These are phyloP conservation scores for Pseudodiploospora longispora DNA, from an alignment of 2,329 filamentous ascomycete species.

Conservation along the genomic window DNA sequence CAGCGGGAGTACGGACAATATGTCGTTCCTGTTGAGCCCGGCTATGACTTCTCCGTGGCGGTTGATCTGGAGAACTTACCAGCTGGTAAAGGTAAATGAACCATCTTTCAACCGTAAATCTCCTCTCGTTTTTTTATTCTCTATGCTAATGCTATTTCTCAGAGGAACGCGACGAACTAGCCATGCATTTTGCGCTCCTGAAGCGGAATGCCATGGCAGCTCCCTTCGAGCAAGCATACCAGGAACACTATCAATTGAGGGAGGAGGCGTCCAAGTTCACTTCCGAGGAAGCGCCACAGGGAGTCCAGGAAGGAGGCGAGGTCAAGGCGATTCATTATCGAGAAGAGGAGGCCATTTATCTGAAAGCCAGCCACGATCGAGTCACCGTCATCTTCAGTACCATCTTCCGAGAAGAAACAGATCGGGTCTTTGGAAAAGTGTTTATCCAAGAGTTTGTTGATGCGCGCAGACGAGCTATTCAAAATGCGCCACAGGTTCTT, in stretches of 20 bases:
- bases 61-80: slow-evolving; percentile 86
- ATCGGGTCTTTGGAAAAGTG: slow-evolving; percentile 94
- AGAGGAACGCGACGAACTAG: slow-evolving; percentile 81
- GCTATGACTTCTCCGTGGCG: slow-evolving; percentile 92
- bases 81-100: slow-evolving; percentile 56
- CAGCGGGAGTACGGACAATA: slow-evolving; percentile 91
- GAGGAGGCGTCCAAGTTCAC: slow-evolving; percentile 90
- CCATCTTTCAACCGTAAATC: neutral
- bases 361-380: slow-evolving; percentile 94
- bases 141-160: slow-evolving; percentile 8
- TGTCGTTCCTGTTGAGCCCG: slow-evolving; percentile 77
- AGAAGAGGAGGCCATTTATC: slow-evolving; percentile 97
- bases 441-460: slow-evolving; percentile 99
- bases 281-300: slow-evolving; percentile 87
- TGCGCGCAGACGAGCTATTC: slow-evolving; percentile 85
- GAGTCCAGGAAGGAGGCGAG: slow-evolving; percentile 78
- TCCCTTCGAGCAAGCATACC: slow-evolving; percentile 93
- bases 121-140: neutral
- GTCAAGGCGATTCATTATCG: slow-evolving; percentile 97
- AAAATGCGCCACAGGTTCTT: slow-evolving; percentile 95
- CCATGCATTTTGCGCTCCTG: slow-evolving; percentile 78
- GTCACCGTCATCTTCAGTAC: slow-evolving; percentile 99
- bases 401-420: slow-evolving; percentile 94
- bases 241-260: slow-evolving; percentile 78
- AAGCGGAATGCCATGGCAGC: slow-evolving; percentile 99